Conservation (phyloP, 2,329 filamentous ascomycete genomes). For the Aurifilum marmelostoma region DNA sequence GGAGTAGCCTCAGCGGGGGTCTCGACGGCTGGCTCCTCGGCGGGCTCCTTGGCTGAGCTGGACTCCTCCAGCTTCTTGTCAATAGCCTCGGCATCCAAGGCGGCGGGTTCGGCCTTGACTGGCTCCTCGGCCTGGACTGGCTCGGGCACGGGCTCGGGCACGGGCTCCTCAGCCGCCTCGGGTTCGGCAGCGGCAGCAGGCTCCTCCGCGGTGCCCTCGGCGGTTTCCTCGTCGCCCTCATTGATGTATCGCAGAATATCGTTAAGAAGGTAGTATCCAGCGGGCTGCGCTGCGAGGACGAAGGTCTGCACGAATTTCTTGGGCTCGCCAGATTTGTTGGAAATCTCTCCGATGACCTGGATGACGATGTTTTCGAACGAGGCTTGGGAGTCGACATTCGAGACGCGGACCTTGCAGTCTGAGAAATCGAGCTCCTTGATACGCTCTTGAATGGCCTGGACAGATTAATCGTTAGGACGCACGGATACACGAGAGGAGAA, state of each 20-base stretch:
- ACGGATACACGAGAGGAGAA: background rate
- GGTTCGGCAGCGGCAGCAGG: constrained; percentile 35
- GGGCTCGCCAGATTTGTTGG: constrained; percentile 87
- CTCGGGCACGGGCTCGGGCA: constrained; percentile 39
- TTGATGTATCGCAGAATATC: constrained; percentile 95
- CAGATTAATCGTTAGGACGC: background rate
- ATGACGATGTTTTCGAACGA: constrained; percentile 94
- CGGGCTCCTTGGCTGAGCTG: constrained; percentile 41
- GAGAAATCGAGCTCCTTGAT: constrained; percentile 93
- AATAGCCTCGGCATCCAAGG: constrained; percentile 57
- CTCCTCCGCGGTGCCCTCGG: constrained; percentile 43
- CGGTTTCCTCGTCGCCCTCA: constrained; percentile 74
- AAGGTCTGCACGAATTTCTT: constrained; percentile 99
- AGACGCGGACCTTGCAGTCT: constrained; percentile 96
- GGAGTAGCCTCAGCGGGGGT: constrained; percentile 35
- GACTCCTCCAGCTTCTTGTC: constrained; percentile 78
- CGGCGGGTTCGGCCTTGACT: constrained; percentile 35
- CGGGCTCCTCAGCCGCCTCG: constrained; percentile 40
- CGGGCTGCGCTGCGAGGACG: constrained; percentile 92
- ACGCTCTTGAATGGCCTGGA: constrained; percentile 86
- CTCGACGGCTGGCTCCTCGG: constrained; percentile 48
- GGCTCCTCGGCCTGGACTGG: constrained; percentile 38
- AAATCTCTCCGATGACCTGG: constrained; percentile 97
- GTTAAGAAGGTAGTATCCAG: constrained; percentile 97
- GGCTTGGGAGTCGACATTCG: constrained; percentile 95